These are phyloP conservation scores for Meira nashicola DNA, from an alignment of 1,284 basidiomycete genomes.

Conservation along the genomic window DNA sequence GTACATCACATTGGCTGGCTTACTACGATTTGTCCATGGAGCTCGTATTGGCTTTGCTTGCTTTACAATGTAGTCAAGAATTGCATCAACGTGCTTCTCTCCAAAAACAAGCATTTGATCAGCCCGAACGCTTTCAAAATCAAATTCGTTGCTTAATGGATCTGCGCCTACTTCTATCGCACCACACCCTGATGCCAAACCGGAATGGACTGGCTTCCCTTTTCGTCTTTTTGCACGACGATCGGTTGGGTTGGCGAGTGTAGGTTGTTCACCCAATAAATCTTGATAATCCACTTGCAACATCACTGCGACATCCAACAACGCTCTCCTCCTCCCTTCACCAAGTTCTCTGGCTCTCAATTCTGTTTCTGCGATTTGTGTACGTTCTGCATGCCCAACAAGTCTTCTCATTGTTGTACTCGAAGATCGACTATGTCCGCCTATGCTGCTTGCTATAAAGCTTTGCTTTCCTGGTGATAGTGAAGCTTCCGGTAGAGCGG, in stretches of 20 bases:
- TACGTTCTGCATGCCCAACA: slow-evolving; percentile 32
- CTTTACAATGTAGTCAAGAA: slow-evolving; percentile 72
- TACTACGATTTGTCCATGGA: slow-evolving; percentile 48
- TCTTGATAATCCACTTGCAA: slow-evolving; percentile 33
- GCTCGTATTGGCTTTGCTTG: slow-evolving; percentile 62
- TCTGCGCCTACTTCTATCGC: slow-evolving; percentile 40
- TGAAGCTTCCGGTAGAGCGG: background rate
- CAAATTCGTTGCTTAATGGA: slow-evolving; percentile 33
- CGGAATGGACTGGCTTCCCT: slow-evolving; percentile 20
- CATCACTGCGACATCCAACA: slow-evolving; percentile 37
- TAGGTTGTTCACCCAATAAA: slow-evolving; percentile 27
- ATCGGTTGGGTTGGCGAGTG: background rate
- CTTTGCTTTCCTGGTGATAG: background rate
- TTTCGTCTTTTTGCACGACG: background rate
- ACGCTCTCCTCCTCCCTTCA: slow-evolving; percentile 30
- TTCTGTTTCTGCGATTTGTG: slow-evolving; percentile 37
- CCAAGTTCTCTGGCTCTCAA: slow-evolving; percentile 35
- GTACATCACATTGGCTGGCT: slow-evolving; percentile 55
- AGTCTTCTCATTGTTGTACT: slow-evolving; percentile 18
- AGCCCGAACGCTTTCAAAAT: slow-evolving; percentile 30
- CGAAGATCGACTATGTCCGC: slow-evolving; percentile 4
- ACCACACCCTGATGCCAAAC: slow-evolving; percentile 37
- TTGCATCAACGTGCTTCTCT: slow-evolving; percentile 66
- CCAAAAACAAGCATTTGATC: slow-evolving; percentile 80
- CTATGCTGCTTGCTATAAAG: background rate